These are phyloP conservation scores for Podospora fimiseda DNA, from an alignment of 495 filamentous ascomycete genomes.

Conservation along the genomic window DNA sequence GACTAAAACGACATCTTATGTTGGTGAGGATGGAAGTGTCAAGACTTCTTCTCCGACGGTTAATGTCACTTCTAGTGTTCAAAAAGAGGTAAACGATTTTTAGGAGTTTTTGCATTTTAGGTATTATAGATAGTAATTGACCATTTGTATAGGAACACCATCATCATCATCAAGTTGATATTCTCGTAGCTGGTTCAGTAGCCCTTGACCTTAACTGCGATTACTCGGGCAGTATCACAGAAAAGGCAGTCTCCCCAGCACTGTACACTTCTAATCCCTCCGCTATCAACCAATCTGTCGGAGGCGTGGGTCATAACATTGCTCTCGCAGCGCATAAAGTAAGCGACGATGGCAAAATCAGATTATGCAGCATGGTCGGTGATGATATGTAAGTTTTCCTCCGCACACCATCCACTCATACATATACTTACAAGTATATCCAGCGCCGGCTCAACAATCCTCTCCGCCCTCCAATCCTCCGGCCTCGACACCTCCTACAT, in stretches of 20 bases:
- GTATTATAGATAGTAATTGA: neutral
- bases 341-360: constrained; percentile 38
- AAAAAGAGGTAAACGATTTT: neutral
- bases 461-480: constrained; percentile 52
- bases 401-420: neutral
- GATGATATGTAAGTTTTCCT: constrained; percentile 53
- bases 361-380: constrained; percentile 70
- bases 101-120: neutral
- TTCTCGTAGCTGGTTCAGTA: constrained; percentile 85
- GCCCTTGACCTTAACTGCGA: constrained; percentile 86
- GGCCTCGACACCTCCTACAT: constrained; percentile 62
- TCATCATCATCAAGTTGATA: constrained; percentile 37
- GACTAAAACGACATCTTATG: neutral
- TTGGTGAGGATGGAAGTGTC: neutral
- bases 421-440: neutral
- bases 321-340: constrained; percentile 64
- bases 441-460: constrained; percentile 61
- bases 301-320: constrained; percentile 94
- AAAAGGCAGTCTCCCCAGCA: constrained; percentile 36
- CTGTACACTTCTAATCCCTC: constrained; percentile 84
- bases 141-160: constrained; percentile 6
- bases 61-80: neutral
- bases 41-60: neutral
- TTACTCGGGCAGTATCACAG: constrained; percentile 35
- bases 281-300: constrained; percentile 69